Percentiles rank a stretch among this genome's conserved stretches.
These are phyloP conservation scores for Aspergillus alliaceus DNA, from an alignment of 2,329 filamentous ascomycete genomes.

Conservation along the genomic window DNA sequence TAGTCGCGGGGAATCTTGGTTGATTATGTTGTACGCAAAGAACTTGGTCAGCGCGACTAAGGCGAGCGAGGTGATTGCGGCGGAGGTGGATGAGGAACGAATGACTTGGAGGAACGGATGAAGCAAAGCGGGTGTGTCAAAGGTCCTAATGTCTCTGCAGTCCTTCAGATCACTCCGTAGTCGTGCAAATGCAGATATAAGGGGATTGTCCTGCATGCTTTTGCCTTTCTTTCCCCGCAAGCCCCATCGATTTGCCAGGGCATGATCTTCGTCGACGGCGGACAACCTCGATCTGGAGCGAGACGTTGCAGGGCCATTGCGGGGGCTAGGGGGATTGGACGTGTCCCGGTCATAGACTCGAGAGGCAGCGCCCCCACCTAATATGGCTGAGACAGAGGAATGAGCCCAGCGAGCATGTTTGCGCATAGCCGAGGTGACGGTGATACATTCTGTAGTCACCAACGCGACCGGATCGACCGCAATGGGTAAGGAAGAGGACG, in stretches of 20 bases:
- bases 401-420: constrained; percentile 96
- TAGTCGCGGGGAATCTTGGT: constrained; percentile 79
- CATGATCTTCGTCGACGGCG: constrained; percentile 43
- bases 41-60: constrained; percentile 95
- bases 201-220: constrained; percentile 94
- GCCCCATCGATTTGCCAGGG: constrained; percentile 82
- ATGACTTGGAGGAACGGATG: constrained; percentile 97
- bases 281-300: constrained; percentile 20
- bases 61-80: constrained; percentile 92
- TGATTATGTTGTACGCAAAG: constrained; percentile 90
- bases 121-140: constrained; percentile 85
- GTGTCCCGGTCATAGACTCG: constrained; percentile 46
- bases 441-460: constrained; percentile 98
- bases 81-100: constrained; percentile 91
- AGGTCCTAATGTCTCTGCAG: constrained; percentile 84
- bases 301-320: constrained; percentile 24
- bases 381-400: constrained; percentile 91
- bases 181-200: constrained; percentile 92
- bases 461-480: constrained; percentile 88
- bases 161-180: constrained; percentile 83
- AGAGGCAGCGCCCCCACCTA: constrained; percentile 66
- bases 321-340: constrained; percentile 38
- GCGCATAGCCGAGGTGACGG: constrained; percentile 95
- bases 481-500: constrained; percentile 60
- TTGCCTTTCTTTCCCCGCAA: constrained; percentile 92